These are phyloP conservation scores for Cerrena zonata DNA, from an alignment of 1,284 basidiomycete species.

Conservation along the genomic window DNA sequence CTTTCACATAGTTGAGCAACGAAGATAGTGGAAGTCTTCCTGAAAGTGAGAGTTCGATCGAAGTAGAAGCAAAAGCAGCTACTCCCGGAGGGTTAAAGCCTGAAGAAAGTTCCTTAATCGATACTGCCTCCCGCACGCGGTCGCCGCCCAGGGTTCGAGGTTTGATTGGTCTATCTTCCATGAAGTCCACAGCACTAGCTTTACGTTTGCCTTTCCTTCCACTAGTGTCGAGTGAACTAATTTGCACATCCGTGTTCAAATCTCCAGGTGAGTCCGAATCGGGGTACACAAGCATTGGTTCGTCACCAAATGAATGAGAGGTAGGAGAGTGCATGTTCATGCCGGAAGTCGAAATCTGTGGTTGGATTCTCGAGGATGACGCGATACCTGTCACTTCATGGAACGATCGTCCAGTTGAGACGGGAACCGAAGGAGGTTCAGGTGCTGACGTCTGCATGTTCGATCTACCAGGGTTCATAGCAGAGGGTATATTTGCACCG, in stretches of 20 bases:
- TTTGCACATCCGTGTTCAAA: constrained; percentile 49
- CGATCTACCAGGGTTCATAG: constrained; percentile 13
- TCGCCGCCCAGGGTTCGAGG: constrained; percentile 71
- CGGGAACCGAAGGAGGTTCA: constrained; percentile 5
- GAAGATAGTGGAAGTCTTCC: constrained; percentile 43
- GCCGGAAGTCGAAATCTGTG: not conserved
- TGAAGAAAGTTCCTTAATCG: constrained; percentile 47
- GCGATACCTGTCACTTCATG: constrained; percentile 19
- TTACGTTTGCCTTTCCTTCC: constrained; percentile 39
- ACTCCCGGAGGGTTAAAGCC: constrained; percentile 8
- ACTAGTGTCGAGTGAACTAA: constrained; percentile 40
- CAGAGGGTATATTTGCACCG: constrained; percentile 31
- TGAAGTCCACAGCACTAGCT: constrained; percentile 38
- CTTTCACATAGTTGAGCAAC: constrained; percentile 53
- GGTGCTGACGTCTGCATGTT: constrained; percentile 8
- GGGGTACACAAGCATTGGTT: not conserved
- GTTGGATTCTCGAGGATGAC: constrained; percentile 10
- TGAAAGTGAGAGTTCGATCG: constrained; percentile 9
- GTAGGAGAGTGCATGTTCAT: not conserved
- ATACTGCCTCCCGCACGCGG: constrained; percentile 43
- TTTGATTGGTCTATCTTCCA: constrained; percentile 42
- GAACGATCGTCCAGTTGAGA: constrained; percentile 18
- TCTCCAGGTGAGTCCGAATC: constrained; percentile 15
- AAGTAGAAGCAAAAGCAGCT: constrained; percentile 15
- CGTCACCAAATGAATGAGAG: not conserved